Percentiles rank a stretch among this genome's conserved stretches.
Evolutionary conservation across 192 early-diverging fungal genomes (phyloP).

Genomic region (Backusella sp.): DNA sequence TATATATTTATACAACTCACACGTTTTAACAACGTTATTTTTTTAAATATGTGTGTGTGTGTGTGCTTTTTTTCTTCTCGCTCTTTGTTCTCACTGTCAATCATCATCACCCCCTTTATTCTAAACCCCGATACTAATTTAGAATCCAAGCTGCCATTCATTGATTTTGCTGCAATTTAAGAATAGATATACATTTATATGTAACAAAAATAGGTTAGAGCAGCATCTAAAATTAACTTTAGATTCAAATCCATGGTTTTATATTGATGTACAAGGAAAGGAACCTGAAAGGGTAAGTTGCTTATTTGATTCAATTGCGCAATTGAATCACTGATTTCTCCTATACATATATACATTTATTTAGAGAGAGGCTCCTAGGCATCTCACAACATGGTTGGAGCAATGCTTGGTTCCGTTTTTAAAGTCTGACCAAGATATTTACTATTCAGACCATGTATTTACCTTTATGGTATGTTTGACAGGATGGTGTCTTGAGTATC

Average conservation of each 20-base stretch:
- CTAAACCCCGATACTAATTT: not conserved
- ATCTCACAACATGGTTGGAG: conserved; percentile 5
- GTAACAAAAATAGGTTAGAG: conserved; percentile 12
- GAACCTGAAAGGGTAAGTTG: conserved; percentile 17
- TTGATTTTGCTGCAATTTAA: conserved; percentile 23
- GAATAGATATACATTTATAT: conserved; percentile 30
- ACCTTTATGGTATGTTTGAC: conserved; percentile 32
- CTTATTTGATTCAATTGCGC: not conserved
- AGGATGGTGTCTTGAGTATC: conserved; percentile 38
- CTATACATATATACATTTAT: not conserved
- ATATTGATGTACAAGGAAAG: conserved; percentile 24
- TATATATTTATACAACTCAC: not conserved
- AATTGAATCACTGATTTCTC: not conserved
- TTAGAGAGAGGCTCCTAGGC: not conserved
- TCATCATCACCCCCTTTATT: not conserved
- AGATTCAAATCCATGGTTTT: not conserved
- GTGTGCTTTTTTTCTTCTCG: not conserved
- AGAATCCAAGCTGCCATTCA: conserved; percentile 8
- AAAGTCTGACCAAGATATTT: not conserved
- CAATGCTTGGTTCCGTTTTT: conserved; percentile 18
- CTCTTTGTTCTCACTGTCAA: not conserved
- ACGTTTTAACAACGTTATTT: not conserved
- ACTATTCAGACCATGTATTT: conserved; percentile 10
- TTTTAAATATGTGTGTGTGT: not conserved
- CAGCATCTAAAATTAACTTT: conserved; percentile 17